Conservation (phyloP, 2,329 filamentous ascomycete species). For the Dothideomycetes sp. region DNA sequence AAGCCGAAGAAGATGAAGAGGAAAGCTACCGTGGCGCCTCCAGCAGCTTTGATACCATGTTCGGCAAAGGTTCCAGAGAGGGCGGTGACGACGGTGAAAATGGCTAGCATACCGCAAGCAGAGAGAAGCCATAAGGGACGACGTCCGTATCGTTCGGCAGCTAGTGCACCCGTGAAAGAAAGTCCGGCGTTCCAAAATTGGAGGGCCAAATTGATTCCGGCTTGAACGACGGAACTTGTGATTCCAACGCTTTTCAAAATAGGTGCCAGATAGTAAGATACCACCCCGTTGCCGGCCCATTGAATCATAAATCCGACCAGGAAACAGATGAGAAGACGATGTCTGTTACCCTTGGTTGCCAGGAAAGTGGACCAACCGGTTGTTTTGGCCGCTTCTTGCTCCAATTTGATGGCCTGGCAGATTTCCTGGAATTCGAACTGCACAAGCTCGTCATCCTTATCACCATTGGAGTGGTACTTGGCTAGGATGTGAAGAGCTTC, state of each 20-base stretch:
- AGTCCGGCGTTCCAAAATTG: constrained; percentile 33
- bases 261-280: constrained; percentile 17
- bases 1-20: constrained; percentile 36
- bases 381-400: constrained; percentile 43
- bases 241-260: constrained; percentile 30
- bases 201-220: constrained; percentile 31
- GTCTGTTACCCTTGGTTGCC: constrained; percentile 25
- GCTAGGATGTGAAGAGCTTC: constrained; percentile 27
- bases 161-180: constrained; percentile 30
- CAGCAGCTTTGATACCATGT: constrained; percentile 24
- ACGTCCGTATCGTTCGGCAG: constrained; percentile 35
- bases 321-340: constrained; percentile 32
- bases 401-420: constrained; percentile 45
- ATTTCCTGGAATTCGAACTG: constrained; percentile 54
- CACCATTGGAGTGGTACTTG: constrained; percentile 38
- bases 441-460: constrained; percentile 42
- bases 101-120: constrained; percentile 35
- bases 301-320: constrained; percentile 30
- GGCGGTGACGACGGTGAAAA: constrained; percentile 36
- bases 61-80: constrained; percentile 30
- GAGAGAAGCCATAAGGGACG: constrained; percentile 36
- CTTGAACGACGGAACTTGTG: constrained; percentile 26
- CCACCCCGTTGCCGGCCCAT: constrained; percentile 32
- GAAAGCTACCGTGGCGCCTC: constrained; percentile 33
- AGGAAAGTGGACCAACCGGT: constrained; percentile 17